A percentile compares a stretch with the other conserved stretches of the same genome.
Evolutionary conservation across 768 basidiomycete species (phyloP).

Genomic region (Naganishia randhawae): DNA sequence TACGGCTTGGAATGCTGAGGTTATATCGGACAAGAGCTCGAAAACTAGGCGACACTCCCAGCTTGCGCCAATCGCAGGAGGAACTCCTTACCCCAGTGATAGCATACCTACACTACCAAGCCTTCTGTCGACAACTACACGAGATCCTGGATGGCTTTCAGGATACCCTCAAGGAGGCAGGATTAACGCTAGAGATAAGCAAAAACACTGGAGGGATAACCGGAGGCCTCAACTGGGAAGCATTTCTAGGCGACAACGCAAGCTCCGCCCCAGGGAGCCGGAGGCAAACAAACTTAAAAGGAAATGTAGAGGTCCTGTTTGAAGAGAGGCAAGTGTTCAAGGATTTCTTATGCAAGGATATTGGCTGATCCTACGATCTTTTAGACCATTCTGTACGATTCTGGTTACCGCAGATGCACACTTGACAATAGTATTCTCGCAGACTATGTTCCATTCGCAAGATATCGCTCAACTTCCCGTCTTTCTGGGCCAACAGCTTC

Average conservation of each 20-base stretch:
- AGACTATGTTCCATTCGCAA: conserved; percentile 15
- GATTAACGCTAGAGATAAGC: conserved; percentile 6
- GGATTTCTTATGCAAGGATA: neutral
- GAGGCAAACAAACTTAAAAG: conserved; percentile 1
- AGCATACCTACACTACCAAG: conserved; percentile 29
- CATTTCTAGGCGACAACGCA: conserved; percentile 7
- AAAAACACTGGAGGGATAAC: conserved; percentile 19
- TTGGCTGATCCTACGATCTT: neutral
- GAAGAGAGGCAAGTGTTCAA: conserved; percentile 20
- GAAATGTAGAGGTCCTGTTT: conserved; percentile 26
- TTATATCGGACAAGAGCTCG: conserved; percentile 13
- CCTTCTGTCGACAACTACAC: conserved; percentile 19
- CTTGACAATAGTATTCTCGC: conserved; percentile 22
- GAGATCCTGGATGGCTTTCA: conserved; percentile 8
- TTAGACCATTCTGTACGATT: conserved; percentile 25
- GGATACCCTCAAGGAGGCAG: neutral
- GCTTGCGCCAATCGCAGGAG: neutral
- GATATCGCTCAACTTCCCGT: conserved; percentile 30
- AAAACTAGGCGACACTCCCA: neutral
- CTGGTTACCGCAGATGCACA: conserved; percentile 12
- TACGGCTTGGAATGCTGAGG: conserved; percentile 21
- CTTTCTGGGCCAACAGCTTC: conserved; percentile 11
- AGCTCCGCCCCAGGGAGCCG: neutral
- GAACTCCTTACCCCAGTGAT: conserved; percentile 19
- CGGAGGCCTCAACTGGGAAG: conserved; percentile 29